phyloP scores from a whole-genome alignment of 768 basidiomycete species.

The Pleurotus giganteus region DNA sequence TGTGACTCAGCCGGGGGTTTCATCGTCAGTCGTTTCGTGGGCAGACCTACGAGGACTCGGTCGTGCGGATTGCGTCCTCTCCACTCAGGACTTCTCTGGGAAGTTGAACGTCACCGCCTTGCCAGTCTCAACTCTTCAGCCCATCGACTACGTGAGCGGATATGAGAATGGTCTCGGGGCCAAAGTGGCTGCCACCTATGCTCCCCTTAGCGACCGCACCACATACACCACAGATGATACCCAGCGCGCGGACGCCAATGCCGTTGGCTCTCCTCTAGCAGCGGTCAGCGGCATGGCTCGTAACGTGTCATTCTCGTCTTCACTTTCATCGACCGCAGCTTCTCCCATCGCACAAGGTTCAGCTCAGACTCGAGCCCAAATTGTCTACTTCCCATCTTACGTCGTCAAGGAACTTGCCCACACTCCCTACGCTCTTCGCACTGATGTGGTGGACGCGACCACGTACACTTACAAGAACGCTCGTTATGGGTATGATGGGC shows the following conservation, averaged over 20 bases:
- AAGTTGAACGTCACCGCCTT: background rate
- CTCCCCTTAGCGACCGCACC: no score
- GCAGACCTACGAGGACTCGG: background rate
- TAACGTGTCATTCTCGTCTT: slow-evolving; percentile 10
- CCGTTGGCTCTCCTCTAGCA: background rate
- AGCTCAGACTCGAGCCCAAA: slow-evolving; percentile 6
- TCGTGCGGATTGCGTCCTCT: background rate
- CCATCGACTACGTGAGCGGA: background rate
- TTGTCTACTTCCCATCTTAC: slow-evolving; percentile 14
- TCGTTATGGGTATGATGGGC: slow-evolving; percentile 9
- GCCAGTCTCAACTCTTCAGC: background rate
- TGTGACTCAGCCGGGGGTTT: background rate
- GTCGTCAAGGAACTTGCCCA: slow-evolving; percentile 11
- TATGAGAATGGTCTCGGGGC: no score
- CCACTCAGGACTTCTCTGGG: background rate
- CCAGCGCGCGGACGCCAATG: no score
- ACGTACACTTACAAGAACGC: slow-evolving; percentile 11
- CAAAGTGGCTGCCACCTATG: no score
- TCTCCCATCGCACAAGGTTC: slow-evolving; percentile 7
- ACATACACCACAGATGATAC: background rate
- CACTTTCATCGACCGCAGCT: slow-evolving; percentile 8
- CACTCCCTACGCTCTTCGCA: slow-evolving; percentile 8
- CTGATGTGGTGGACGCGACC: slow-evolving; percentile 5
- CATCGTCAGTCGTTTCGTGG: background rate
- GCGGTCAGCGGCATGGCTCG: slow-evolving; percentile 12